These are phyloP conservation scores for Stylonectria norvegica DNA, from an alignment of 2,329 filamentous ascomycete genomes.

Conservation along the genomic window DNA sequence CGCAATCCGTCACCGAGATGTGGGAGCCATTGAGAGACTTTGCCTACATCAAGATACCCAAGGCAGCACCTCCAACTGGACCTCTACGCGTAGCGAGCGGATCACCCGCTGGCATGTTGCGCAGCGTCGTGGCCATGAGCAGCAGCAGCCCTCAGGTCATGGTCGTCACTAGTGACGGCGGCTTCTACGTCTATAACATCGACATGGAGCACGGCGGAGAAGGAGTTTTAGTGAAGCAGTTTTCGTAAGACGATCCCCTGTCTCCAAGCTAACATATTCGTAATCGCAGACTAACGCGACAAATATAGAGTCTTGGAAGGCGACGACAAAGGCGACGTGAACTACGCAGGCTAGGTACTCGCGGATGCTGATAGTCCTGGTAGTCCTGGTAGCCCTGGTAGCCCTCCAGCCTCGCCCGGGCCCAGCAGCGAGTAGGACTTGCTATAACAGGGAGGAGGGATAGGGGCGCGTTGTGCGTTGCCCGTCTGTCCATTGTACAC, in stretches of 20 bases:
- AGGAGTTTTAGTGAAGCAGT: conserved; percentile 85
- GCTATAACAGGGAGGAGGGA: too few relatives aligned
- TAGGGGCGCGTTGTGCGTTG: too few relatives aligned
- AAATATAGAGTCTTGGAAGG: conserved; percentile 48
- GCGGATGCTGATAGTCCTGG: too few relatives aligned
- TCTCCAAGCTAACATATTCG: background rate
- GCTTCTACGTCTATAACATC: conserved; percentile 92
- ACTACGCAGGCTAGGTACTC: conserved; percentile 38
- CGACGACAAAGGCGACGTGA: conserved; percentile 52
- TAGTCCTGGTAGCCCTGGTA: background rate
- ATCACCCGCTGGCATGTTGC: conserved; percentile 51
- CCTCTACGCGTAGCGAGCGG: conserved; percentile 28
- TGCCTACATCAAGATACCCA: conserved; percentile 91
- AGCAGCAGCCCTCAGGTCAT: conserved; percentile 93
- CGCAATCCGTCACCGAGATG: conserved; percentile 92
- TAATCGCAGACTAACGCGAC: conserved; percentile 1
- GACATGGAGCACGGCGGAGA: conserved; percentile 94
- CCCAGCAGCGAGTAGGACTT: too few relatives aligned
- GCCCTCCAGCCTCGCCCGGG: too few relatives aligned
- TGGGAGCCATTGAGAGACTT: conserved; percentile 96
- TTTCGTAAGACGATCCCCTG: conserved; percentile 65
- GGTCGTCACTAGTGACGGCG: conserved; percentile 94
- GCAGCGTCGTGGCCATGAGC: conserved; percentile 96
- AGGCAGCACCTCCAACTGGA: conserved; percentile 35
- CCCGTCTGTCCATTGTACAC: too few relatives aligned